Base-by-base conservation (phyloP, 306 rosid genomes). In the Hippophae rhamnoides region DNA sequence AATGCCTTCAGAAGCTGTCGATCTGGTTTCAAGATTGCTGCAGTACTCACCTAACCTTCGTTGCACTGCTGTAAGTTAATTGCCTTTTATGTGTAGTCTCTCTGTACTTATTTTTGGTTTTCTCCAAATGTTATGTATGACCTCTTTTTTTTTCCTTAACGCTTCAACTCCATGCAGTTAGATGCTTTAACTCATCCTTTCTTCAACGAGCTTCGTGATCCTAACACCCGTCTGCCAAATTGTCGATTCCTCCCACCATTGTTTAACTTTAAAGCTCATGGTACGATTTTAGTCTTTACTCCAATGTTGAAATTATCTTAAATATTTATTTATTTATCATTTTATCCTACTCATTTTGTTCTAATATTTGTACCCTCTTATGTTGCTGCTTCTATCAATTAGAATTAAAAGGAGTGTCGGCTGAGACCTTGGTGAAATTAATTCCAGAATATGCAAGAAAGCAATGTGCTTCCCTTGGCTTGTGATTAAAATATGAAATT, bases 1-100 rank as follows among this genome's bases (percentile, higher is more conserved):
- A 50, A 87, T 90, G 97, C 97, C 97, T 52, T 94, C 96, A 53
- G 97, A 90, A 74, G 96, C 97, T 58, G 97, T 90, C 72, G 97
- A 90, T 80, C 81, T 90, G 66, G 97, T 90, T 62, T 90, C 97
- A 51, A 82, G 97, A 85, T 77, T 90, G 56, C 69, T 90, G 52
- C 97, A 90, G 47, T 90, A 90, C 82, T 90, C 97, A 40, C 97
- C 97, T 26, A 85, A 87, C 74, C 75, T 87, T 54, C 90, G 97
- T 53, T 87, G 97, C 86, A 25, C 84, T 68, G 89, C 97, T 64
- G 97, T 90, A 80, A 79, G 95, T 79, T 63, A 13, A n/a, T 27
- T 23, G 47, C 5, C 6, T 57, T n/a, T 38, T 42, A 2, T 61
- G 60, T 57, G 41, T 43, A 31, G 5, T 31, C 5, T 31, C 23